Percentiles rank a stretch among this genome's conserved stretches.
phyloP scores from a whole-genome alignment of 2,329 filamentous ascomycete genomes.

The Trichoderma hamatum region DNA sequence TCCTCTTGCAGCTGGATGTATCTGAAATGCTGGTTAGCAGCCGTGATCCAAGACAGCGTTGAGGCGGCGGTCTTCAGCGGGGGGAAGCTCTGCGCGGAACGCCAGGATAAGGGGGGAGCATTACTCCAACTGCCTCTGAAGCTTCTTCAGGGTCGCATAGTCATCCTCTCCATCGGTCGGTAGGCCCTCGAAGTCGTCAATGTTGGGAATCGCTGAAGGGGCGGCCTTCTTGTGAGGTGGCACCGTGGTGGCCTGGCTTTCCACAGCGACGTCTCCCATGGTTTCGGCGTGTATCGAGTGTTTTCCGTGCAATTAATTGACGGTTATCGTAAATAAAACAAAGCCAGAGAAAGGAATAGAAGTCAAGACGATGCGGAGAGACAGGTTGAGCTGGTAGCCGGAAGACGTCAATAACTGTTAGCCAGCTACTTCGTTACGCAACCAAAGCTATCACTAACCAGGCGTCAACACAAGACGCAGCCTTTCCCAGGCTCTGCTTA shows the following conservation, averaged over 20 bases:
- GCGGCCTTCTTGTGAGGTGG: constrained; percentile 80
- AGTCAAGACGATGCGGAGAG: neutral
- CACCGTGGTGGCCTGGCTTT: constrained; percentile 74
- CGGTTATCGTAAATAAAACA: neutral
- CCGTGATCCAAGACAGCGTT: constrained; percentile 23
- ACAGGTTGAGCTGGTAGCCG: neutral
- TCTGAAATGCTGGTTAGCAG: constrained; percentile 48
- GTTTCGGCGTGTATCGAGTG: constrained; percentile 35
- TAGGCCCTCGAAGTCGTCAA: constrained; percentile 86
- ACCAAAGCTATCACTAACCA: constrained; percentile 25
- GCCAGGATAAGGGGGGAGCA: constrained; percentile 1
- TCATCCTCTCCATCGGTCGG: constrained; percentile 83
- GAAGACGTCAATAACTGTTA: constrained; percentile 1
- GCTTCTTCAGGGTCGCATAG: constrained; percentile 93
- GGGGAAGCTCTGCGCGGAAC: neutral
- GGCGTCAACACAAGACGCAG: constrained; percentile 28
- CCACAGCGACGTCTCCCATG: constrained; percentile 88
- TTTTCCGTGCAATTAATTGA: neutral
- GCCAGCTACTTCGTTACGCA: constrained; percentile 27
- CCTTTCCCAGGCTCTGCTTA: constrained; percentile 26
- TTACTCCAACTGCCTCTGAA: constrained; percentile 94
- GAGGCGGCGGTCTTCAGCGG: neutral
- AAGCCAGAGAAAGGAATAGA: neutral
- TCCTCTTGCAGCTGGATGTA: constrained; percentile 98
- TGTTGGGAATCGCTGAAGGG: constrained; percentile 80